Evolutionary conservation across 2,329 filamentous ascomycete species (phyloP).

Genomic region (Huntiella decipiens): DNA sequence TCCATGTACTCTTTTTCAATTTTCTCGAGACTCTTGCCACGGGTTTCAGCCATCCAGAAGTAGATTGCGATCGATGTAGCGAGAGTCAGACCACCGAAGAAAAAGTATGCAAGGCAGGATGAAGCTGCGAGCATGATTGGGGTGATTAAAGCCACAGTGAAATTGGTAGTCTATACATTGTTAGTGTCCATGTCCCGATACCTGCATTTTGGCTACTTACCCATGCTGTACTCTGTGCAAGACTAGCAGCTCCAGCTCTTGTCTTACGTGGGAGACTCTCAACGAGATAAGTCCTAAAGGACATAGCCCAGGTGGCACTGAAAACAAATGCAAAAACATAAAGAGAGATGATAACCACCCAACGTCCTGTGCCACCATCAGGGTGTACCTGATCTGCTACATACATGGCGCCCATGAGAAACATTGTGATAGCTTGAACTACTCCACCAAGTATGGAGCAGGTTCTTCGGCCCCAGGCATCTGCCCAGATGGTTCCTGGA

Average conservation of each 20-base stretch:
- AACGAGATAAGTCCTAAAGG: constrained; percentile 31
- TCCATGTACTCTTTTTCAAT: constrained; percentile 15
- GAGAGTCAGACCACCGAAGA: constrained; percentile 24
- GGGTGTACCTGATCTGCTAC: constrained; percentile 23
- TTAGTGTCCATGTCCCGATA: neutral
- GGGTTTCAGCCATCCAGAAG: constrained; percentile 25
- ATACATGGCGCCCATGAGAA: constrained; percentile 33
- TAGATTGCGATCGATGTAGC: constrained; percentile 20
- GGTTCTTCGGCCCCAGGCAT: constrained; percentile 35
- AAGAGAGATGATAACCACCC: constrained; percentile 32
- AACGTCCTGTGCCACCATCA: constrained; percentile 22
- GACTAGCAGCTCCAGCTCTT: constrained; percentile 32
- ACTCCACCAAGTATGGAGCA: constrained; percentile 34
- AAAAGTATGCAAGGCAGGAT: constrained; percentile 25
- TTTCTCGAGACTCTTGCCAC: constrained; percentile 22
- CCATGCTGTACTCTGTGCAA: constrained; percentile 36
- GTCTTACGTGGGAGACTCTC: constrained; percentile 38
- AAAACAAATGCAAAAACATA: constrained; percentile 30
- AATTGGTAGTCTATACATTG: constrained; percentile 21
- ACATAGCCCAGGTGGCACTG: constrained; percentile 31
- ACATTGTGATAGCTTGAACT: constrained; percentile 29
- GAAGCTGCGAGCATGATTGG: constrained; percentile 22
- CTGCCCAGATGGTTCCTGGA: constrained; percentile 33
- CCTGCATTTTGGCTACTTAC: constrained; percentile 15
- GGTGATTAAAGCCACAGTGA: constrained; percentile 26